A percentile compares a stretch with the other conserved stretches of the same genome.
Evolutionary conservation across 306 rosid genomes (phyloP).

Genomic region (Prinsepia uniflora): DNA sequence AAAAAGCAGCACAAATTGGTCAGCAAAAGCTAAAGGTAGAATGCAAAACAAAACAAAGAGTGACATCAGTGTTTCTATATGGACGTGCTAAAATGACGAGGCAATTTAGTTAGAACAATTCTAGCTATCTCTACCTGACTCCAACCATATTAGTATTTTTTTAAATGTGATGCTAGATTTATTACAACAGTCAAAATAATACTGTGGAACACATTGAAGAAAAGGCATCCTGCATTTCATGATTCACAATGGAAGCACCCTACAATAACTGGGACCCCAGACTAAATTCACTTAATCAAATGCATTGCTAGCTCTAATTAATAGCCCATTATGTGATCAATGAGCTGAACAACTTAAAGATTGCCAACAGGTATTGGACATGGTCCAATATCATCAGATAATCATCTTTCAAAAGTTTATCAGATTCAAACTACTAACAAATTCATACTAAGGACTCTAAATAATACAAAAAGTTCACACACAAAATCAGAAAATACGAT

Average conservation of each 20-base stretch:
- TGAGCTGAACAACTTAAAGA: not conserved
- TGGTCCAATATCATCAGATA: not conserved
- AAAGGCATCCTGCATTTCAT: not conserved
- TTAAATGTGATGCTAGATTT: not conserved
- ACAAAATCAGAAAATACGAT: not conserved
- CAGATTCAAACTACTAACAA: not conserved
- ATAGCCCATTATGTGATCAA: not conserved
- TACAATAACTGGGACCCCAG: not conserved
- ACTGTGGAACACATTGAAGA: not conserved
- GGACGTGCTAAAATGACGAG: not conserved
- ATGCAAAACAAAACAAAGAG: constrained; percentile 6
- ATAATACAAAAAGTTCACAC: not conserved
- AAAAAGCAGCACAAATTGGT: constrained; percentile 26
- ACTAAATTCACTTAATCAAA: not conserved
- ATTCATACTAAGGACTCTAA: not conserved
- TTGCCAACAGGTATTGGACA: not conserved
- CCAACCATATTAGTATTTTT: not conserved
- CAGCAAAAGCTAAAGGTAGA: constrained; percentile 21
- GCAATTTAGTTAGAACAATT: not conserved
- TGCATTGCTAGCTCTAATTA: not conserved
- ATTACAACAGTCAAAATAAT: not conserved
- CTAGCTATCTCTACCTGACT: not conserved
- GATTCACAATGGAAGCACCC: not conserved
- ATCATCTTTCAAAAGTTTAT: not conserved
- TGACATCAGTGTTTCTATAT: not conserved